Evolutionary conservation across 106 monocot species (phyloP), one percentile per base, ranked within the genome.

Genomic region (Agapanthus africanus): DNA sequence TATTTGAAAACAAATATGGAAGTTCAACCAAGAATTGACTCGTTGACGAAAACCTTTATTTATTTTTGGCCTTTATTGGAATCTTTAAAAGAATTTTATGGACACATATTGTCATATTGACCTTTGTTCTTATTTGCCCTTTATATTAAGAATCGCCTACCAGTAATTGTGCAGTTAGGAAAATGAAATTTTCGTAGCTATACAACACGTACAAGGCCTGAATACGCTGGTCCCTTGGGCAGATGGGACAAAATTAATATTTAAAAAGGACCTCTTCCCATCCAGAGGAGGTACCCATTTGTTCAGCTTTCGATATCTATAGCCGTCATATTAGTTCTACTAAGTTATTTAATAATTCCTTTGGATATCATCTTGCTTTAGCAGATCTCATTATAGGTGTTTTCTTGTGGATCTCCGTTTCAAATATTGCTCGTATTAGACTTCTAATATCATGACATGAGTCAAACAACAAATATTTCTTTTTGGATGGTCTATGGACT

Each of bases 401-500:
- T 33, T 60, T 60, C 19, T 60, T 60, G 35, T 60, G 34, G 34
- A 60, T 60, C 34, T 60, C 60, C 2, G 35, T 15, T 34, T 60
- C 21, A 60, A 60, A 16, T 60, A 18, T 60, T 60, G 60, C 60
- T 60, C 34, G 6, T 60, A 60, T 60, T 60, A 35, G 69, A 46
- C 69, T 38, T 57, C 40, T 71, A 40, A 71, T 71, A 40, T 71
- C 59, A 59, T 16, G 26, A 71, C 59, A 59, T 71, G 57, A 23
- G 41, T 71, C 40, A 14, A 71, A 71, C 37, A 71, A 71, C 59
- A 71, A 71, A 71, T 71, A 71, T 59, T 59, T 19, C 40, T 70
- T 70, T 54, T 70, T 15, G n/a, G 54, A 34, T 56, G 70, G 54
- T 56, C 69, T 54, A 56, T n/a, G n/a, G n/a, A n/a, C n/a, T n/a